Conservation (phyloP, 441 rosid species). For the Erysimum cheiri region DNA sequence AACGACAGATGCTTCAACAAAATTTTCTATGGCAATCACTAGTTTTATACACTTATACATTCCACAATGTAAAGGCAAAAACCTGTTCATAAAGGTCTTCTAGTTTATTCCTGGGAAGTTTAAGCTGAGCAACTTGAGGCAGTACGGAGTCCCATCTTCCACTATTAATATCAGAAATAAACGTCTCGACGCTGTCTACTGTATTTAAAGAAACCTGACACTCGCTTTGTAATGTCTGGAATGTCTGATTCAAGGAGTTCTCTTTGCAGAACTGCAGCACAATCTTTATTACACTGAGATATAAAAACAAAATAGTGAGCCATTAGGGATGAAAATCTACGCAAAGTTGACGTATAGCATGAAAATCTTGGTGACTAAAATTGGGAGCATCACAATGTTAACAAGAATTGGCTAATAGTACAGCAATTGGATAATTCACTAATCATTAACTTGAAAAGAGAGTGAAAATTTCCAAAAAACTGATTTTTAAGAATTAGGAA, state of each 20-base stretch:
- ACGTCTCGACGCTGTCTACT: slow-evolving; percentile 94
- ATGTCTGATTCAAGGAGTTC: slow-evolving; percentile 91
- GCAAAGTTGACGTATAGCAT: neutral
- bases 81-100: slow-evolving; percentile 99
- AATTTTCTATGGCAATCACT: neutral
- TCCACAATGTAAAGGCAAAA: slow-evolving; percentile 5
- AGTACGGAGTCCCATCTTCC: slow-evolving; percentile 96
- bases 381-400: neutral
- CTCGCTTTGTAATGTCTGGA: slow-evolving; percentile 93
- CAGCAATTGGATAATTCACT: neutral
- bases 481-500: no score
- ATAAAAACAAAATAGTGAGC: neutral
- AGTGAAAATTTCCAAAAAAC: neutral
- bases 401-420: neutral
- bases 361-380: neutral
- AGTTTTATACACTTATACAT: neutral
- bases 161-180: slow-evolving; percentile 84
- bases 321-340: slow-evolving; percentile 7
- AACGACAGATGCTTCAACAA: slow-evolving; percentile 19
- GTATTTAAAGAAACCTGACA: slow-evolving; percentile 96
- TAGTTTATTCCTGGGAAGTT: slow-evolving; percentile 89
- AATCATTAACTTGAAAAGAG: neutral
- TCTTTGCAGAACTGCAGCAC: slow-evolving; percentile 99
- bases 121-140: slow-evolving; percentile 97
- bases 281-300: slow-evolving; percentile 85